A percentile compares a stretch with the other conserved stretches of the same genome.
phyloP scores from a whole-genome alignment of 1,139 yeast genomes.

The Debaryomyces subglobosus region DNA sequence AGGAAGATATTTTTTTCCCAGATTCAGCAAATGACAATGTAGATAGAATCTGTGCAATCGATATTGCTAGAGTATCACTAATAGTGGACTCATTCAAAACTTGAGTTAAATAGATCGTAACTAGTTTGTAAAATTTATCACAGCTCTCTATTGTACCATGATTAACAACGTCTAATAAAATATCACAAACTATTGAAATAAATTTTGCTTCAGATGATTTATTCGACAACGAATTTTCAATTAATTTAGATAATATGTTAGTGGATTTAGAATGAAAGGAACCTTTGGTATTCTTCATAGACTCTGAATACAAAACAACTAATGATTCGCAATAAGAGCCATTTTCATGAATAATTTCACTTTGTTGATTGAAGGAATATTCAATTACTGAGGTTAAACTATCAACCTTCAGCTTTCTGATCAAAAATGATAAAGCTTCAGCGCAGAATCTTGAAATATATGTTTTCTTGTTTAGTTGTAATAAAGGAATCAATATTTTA shows the following conservation, averaged over 20 bases:
- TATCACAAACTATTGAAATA: constrained; percentile 57
- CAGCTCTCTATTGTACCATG: constrained; percentile 65
- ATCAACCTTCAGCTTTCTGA: constrained; percentile 65
- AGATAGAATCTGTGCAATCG: constrained; percentile 35
- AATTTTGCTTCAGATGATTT: constrained; percentile 23
- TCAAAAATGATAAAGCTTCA: constrained; percentile 83
- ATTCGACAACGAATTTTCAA: constrained; percentile 36
- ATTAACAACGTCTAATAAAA: constrained; percentile 60
- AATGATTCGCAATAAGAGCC: constrained; percentile 58
- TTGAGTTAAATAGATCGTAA: constrained; percentile 28
- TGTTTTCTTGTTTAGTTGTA: constrained; percentile 54
- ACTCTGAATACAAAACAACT: constrained; percentile 66
- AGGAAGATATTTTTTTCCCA: constrained; percentile 59
- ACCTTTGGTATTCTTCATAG: constrained; percentile 72
- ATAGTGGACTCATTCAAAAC: constrained; percentile 15
- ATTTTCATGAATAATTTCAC: constrained; percentile 31
- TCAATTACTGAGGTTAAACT: constrained; percentile 51
- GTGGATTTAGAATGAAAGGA: constrained; percentile 74
- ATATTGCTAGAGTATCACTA: constrained; percentile 16
- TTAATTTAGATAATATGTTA: constrained; percentile 48
- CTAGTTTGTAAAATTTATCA: constrained; percentile 41
- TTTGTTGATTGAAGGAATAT: constrained; percentile 54
- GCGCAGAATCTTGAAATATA: constrained; percentile 84
- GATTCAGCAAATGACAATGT: constrained; percentile 66
- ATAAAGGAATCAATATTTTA: constrained; percentile 62